Conservation (phyloP, 495 filamentous ascomycete genomes). For the Xylaria curta region DNA sequence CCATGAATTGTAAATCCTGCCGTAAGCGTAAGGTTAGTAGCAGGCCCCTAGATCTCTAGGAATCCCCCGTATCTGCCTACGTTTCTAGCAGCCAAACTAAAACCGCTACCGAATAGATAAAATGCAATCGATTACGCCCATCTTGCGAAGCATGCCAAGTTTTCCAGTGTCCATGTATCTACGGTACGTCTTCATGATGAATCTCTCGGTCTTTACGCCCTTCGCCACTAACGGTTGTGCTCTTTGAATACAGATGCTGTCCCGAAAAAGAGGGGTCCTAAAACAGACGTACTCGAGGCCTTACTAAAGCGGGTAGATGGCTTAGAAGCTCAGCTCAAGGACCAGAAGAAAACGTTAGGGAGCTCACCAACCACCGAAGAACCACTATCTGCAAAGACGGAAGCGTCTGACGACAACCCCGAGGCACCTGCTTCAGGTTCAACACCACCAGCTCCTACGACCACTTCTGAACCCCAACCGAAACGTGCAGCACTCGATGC, state of each 20-base stretch:
- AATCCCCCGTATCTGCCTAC: neutral
- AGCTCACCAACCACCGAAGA: slow-evolving; percentile 51
- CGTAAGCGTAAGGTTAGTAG: slow-evolving; percentile 78
- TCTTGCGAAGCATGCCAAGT: slow-evolving; percentile 88
- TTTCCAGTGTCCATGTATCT: slow-evolving; percentile 86
- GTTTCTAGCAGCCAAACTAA: slow-evolving; percentile 32
- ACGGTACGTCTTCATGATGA: slow-evolving; percentile 63
- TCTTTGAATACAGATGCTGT: slow-evolving; percentile 68
- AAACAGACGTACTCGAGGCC: slow-evolving; percentile 86
- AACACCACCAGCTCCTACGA: slow-evolving; percentile 21
- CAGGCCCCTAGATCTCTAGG: neutral
- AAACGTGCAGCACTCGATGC: slow-evolving; percentile 36
- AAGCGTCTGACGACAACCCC: slow-evolving; percentile 9
- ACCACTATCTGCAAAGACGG: slow-evolving; percentile 22
- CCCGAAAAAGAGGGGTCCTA: slow-evolving; percentile 86
- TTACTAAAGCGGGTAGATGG: slow-evolving; percentile 83
- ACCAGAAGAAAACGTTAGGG: slow-evolving; percentile 59
- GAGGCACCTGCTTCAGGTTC: slow-evolving; percentile 16
- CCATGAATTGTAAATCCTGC: slow-evolving; percentile 95
- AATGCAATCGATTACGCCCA: slow-evolving; percentile 83
- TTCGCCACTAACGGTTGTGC: slow-evolving; percentile 30
- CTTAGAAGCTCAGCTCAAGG: slow-evolving; percentile 78
- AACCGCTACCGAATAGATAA: slow-evolving; percentile 65
- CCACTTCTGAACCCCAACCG: slow-evolving; percentile 32
- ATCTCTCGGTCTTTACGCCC: neutral